phyloP scores from a whole-genome alignment of 129 eudicot species.

The Lactuca saligna region DNA sequence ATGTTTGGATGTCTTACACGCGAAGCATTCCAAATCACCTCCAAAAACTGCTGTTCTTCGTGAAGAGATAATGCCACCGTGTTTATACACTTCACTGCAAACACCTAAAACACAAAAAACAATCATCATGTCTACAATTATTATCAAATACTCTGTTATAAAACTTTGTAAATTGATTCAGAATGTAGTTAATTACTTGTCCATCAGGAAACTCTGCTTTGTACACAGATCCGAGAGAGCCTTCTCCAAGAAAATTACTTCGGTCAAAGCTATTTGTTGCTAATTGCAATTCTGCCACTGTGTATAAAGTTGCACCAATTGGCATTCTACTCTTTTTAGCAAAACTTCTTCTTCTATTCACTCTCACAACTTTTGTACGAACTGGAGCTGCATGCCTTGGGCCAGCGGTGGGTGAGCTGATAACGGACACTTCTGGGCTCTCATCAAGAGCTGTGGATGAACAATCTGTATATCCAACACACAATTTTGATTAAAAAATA shows the following conservation, averaged over 20 bases:
- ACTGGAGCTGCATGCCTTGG: conserved; percentile 50
- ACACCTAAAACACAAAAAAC: conserved; percentile 38
- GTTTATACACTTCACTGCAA: conserved; percentile 79
- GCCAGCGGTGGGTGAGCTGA: conserved; percentile 53
- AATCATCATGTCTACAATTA: conserved; percentile 2
- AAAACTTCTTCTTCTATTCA: conserved; percentile 61
- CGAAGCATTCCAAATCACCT: conserved; percentile 57
- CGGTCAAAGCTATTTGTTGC: conserved; percentile 74
- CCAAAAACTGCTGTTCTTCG: conserved; percentile 81
- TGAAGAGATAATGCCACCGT: conserved; percentile 54
- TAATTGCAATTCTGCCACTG: conserved; percentile 61
- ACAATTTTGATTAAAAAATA: not conserved
- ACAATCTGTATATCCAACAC: conserved; percentile 23
- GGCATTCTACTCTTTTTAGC: conserved; percentile 52
- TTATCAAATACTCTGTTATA: conserved; percentile 2
- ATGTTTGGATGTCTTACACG: conserved; percentile 84
- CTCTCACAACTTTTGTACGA: conserved; percentile 49
- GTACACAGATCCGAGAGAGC: conserved; percentile 85
- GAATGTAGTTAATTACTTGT: conserved; percentile 36
- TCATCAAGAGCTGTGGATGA: conserved; percentile 43
- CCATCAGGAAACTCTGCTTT: conserved; percentile 91
- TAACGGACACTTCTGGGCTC: conserved; percentile 42
- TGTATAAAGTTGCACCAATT: conserved; percentile 58
- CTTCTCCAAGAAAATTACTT: conserved; percentile 77
- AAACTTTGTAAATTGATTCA: not conserved